Conservation (phyloP, 768 basidiomycete genomes). For the Suillus cothurnatus region DNA sequence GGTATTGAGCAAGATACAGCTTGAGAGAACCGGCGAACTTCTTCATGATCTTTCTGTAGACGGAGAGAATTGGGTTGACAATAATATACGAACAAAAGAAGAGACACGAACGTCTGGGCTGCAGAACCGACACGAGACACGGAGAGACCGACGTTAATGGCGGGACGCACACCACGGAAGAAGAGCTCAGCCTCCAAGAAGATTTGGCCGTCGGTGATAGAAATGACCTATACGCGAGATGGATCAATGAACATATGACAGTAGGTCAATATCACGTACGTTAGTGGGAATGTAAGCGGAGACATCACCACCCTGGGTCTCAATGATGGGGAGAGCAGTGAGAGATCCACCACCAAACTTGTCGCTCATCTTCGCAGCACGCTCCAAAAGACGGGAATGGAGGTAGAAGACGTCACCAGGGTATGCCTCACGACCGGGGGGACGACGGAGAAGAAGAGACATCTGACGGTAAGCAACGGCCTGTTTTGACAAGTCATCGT, state of each 20-base stretch:
- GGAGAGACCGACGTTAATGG: conserved; percentile 99
- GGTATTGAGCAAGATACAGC: conserved; percentile 99
- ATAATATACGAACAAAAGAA: background rate
- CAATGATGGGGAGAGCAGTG: conserved; percentile 98
- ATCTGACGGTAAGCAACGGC: conserved; percentile 99
- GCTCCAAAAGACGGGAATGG: conserved; percentile 99
- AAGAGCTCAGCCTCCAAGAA: conserved; percentile 99
- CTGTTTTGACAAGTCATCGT: conserved; percentile 99
- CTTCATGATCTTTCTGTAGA: conserved; percentile 94
- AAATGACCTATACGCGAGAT: conserved; percentile 76
- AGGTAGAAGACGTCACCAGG: conserved; percentile 99
- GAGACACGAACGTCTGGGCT: conserved; percentile 87
- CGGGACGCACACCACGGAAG: conserved; percentile 99
- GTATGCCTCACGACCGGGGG: conserved; percentile 99
- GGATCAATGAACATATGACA: background rate
- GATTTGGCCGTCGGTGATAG: conserved; percentile 99
- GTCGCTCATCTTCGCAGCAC: conserved; percentile 99
- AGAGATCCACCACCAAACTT: conserved; percentile 98
- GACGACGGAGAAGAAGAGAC: conserved; percentile 99
- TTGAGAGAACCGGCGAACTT: conserved; percentile 99
- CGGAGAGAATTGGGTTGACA: background rate
- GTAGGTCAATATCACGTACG: conserved; percentile 42
- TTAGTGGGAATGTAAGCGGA: conserved; percentile 98
- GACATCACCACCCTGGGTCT: conserved; percentile 99
- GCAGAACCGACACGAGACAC: conserved; percentile 99